Evolutionary conservation across 208 protist species (phyloP).

Genomic region (Leishmania martiniquensis): DNA sequence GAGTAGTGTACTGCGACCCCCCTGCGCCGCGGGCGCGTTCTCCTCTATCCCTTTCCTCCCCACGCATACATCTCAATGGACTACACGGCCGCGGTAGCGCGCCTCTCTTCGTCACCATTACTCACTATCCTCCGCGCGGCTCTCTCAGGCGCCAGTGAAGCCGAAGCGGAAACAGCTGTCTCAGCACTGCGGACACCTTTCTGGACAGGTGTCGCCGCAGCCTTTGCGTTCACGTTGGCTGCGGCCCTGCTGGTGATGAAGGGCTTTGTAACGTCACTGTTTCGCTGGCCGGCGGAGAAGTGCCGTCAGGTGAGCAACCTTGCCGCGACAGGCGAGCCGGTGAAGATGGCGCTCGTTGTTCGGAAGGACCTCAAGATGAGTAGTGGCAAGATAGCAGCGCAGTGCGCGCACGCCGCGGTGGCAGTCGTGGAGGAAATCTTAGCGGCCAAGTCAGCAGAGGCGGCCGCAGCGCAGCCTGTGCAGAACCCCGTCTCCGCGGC

Average conservation of each 20-base stretch:
- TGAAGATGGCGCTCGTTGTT: constrained; percentile 95
- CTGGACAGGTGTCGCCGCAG: constrained; percentile 11
- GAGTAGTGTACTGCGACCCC: not conserved
- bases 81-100: constrained; percentile 4
- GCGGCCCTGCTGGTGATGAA: not conserved
- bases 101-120: not conserved
- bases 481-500: constrained; percentile 8
- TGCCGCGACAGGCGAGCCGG: constrained; percentile 39
- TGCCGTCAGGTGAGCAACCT: constrained; percentile 19
- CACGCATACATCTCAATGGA: not conserved
- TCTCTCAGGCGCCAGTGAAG: not conserved
- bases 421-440: constrained; percentile 79
- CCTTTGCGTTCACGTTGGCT: constrained; percentile 25
- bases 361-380: constrained; percentile 96
- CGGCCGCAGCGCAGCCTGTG: not conserved
- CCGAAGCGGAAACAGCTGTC: not conserved
- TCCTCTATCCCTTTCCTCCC: not conserved
- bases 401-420: constrained; percentile 95
- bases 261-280: constrained; percentile 6
- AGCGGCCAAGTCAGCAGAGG: constrained; percentile 12
- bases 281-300: constrained; percentile 17
- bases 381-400: constrained; percentile 95
- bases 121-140: constrained; percentile 7
- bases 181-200: constrained; percentile 8
- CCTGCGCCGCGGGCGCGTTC: not conserved